Evolutionary conservation across 768 basidiomycete species (phyloP).

Genomic region (Lyophyllum shimeji): DNA sequence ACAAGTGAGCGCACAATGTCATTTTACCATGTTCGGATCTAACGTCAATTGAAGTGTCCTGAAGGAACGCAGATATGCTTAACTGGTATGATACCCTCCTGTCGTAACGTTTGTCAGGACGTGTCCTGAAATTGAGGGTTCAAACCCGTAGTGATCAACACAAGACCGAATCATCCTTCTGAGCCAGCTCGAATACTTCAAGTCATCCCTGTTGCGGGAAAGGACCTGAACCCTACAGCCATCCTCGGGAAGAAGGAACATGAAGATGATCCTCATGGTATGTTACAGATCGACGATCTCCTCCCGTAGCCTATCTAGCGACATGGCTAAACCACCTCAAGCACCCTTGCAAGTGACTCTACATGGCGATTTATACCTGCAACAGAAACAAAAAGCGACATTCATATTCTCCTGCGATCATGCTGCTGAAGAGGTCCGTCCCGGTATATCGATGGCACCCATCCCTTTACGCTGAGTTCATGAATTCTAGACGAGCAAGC

Average conservation of each 20-base stretch:
- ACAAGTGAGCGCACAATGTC: constrained; percentile 20
- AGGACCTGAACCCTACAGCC: constrained; percentile 20
- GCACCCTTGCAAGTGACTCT: constrained; percentile 29
- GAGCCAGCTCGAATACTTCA: constrained; percentile 33
- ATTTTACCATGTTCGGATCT: background rate
- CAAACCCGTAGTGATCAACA: constrained; percentile 23
- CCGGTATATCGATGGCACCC: background rate
- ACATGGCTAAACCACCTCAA: background rate
- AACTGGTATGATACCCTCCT: constrained; percentile 14
- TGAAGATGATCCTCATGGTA: constrained; percentile 16
- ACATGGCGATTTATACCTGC: constrained; percentile 29
- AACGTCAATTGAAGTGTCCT: constrained; percentile 25
- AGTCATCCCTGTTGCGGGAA: constrained; percentile 30
- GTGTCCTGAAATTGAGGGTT: background rate
- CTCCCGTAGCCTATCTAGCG: background rate
- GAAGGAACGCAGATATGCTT: constrained; percentile 32
- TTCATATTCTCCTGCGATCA: constrained; percentile 30
- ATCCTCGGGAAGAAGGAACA: constrained; percentile 14
- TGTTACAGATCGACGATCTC: background rate
- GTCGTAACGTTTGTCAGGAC: background rate
- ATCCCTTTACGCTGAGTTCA: background rate
- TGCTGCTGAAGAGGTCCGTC: constrained; percentile 17
- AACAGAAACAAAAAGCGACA: constrained; percentile 26
- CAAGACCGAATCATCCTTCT: constrained; percentile 30
- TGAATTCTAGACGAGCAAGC: constrained; percentile 5